Evolutionary conservation across 129 eudicot species (phyloP), one percentile per base, ranked within the genome.

Genomic region (Gnaphalium uliginosum): DNA sequence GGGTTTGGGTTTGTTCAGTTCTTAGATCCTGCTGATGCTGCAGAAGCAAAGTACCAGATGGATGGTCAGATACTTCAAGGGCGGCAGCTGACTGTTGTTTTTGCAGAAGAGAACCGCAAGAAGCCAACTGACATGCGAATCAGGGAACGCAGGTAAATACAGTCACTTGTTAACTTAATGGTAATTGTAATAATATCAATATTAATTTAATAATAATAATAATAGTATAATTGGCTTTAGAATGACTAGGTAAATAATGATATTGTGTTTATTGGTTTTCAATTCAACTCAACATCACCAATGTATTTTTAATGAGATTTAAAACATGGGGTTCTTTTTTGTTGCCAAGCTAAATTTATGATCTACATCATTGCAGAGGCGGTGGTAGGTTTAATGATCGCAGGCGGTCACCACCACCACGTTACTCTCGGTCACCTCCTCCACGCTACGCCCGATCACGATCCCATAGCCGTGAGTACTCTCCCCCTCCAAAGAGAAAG

Each of bases 101-200:
- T 89, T 86, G 98, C 98, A 6, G 97, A 92, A 79, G 96, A 92
- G 88, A 92, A 92, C 79, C 84, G 98, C 81, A 92, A 92, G 84
- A 92, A 89, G 80, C 98, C 98, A 46, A 68, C 85, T 73, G 98
- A 89, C 75, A 92, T 92, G 98, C 77, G 98, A 24, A 25, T 61
- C 63, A 84, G 97, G 78, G 92, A 90, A 26, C 78, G 90, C 29
- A 83, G 89, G 92, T 87, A 81, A 25, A 9, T 35, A 18, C 30
- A 4, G 24, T 46, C 39, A 13, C 25, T 24, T 65, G 6, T 15
- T 27, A 8, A 15, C 1, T 50, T 69, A 29, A 0, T 14, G 25
- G 9, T n/a, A 46, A 46, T 13, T 9, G 13, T 43, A 2, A 43
- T 43, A 33, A 33, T 29, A 29, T 29, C 4, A 29, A 29, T 35